A percentile compares a stretch with the other conserved stretches of the same genome.
Evolutionary conservation across 148 eudicot species (phyloP).

Genomic region (Nyssa sinensis): DNA sequence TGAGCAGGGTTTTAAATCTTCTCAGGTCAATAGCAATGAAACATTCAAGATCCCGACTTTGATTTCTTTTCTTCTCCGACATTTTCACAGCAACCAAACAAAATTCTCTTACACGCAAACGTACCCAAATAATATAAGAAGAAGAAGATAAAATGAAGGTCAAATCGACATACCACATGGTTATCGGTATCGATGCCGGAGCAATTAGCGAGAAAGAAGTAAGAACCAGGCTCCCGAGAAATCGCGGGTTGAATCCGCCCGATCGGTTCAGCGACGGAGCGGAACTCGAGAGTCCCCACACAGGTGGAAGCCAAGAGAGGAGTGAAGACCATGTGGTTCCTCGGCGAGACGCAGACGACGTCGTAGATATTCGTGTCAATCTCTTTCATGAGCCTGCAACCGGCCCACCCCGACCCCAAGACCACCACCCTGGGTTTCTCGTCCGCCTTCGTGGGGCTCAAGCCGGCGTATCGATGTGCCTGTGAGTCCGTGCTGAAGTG

Average conservation of each 20-base stretch:
- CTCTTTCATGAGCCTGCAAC: constrained; percentile 79
- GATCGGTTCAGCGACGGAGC: constrained; percentile 94
- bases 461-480: constrained; percentile 31
- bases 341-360: constrained; percentile 84
- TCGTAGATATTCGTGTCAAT: constrained; percentile 73
- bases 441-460: constrained; percentile 58
- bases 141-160: neutral
- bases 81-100: constrained; percentile 4
- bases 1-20: no score
- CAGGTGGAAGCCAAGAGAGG: constrained; percentile 92
- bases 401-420: constrained; percentile 95
- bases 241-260: constrained; percentile 87
- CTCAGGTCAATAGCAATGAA: no score
- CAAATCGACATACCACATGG: constrained; percentile 46
- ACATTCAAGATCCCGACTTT: no score
- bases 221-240: constrained; percentile 78
- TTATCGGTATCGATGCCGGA: constrained; percentile 52
- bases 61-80: no score
- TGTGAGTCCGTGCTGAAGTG: constrained; percentile 18
- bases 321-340: constrained; percentile 98
- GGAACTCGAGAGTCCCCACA: constrained; percentile 88
- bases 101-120: neutral
- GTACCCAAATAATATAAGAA: no score
- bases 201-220: constrained; percentile 73
- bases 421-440: constrained; percentile 95